phyloP scores from a whole-genome alignment of 2,329 filamentous ascomycete genomes.

The Fusarium fracticaudum region DNA sequence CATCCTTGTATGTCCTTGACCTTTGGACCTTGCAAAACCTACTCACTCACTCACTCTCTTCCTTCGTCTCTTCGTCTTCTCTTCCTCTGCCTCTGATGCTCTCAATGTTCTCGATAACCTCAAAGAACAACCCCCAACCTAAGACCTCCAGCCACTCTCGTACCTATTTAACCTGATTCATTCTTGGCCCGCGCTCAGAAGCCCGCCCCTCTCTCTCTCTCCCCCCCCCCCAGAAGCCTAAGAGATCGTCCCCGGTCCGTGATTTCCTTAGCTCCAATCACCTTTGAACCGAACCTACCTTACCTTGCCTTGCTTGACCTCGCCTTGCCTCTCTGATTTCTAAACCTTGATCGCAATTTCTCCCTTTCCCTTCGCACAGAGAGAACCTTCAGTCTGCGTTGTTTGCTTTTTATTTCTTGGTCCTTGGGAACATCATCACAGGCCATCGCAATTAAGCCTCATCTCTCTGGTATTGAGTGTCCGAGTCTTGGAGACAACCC shows the following conservation, averaged over 20 bases:
- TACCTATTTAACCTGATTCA: background rate
- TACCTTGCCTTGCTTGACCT: no score
- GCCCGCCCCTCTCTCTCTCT: background rate
- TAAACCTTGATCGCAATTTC: no score
- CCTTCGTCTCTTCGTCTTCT: background rate
- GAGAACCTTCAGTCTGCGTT: no score
- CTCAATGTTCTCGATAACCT: background rate
- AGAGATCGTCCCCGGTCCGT: constrained; percentile 26
- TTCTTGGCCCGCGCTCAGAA: background rate
- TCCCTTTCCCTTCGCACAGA: no score
- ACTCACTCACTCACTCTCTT: background rate
- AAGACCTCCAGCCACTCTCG: background rate
- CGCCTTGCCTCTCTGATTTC: no score
- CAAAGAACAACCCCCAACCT: background rate
- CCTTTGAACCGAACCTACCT: no score
- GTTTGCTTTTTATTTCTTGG: no score
- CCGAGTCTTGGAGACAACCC: no score
- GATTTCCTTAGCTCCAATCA: no score
- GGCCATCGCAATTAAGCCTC: no score
- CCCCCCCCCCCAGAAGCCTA: background rate
- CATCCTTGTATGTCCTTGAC: background rate
- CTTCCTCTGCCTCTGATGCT: background rate
- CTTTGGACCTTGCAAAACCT: background rate
- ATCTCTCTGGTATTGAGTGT: no score
- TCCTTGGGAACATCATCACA: no score